These are phyloP conservation scores for Eutrema yunnanense DNA, from an alignment of 345 rosid genomes.

Conservation along the genomic window DNA sequence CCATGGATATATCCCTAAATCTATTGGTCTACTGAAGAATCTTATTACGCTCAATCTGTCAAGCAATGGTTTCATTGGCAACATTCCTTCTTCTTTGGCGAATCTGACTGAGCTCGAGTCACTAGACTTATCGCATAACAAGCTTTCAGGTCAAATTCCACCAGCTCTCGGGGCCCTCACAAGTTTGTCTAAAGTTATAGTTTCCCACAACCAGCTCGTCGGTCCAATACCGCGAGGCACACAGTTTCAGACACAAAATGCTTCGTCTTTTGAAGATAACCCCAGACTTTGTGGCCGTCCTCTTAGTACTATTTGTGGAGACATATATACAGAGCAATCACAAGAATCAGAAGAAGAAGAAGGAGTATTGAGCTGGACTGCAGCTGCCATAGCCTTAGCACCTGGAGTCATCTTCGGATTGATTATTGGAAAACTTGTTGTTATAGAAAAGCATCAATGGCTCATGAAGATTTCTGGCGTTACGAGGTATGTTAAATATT, in stretches of 20 bases:
- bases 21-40: conserved; percentile 1
- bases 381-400: not conserved
- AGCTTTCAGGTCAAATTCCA: conserved; percentile 6
- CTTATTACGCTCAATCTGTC: not conserved
- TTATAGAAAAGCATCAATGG: not conserved
- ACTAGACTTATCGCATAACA: not conserved
- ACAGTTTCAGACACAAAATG: not conserved
- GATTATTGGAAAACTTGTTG: not conserved
- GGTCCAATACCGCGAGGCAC: not conserved
- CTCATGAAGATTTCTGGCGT: not conserved
- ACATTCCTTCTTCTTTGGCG: not conserved
- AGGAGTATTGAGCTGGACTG: not conserved
- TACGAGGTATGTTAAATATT: not conserved
- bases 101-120: not conserved
- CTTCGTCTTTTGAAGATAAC: not conserved
- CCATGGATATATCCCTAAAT: not conserved
- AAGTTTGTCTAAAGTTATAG: not conserved
- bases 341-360: not conserved
- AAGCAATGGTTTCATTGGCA: not conserved
- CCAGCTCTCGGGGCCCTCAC: not conserved
- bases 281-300: not conserved
- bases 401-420: not conserved
- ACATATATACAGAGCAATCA: not conserved
- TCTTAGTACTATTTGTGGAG: not conserved
- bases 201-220: not conserved